Percentiles rank a stretch among this genome's conserved stretches.
These are phyloP conservation scores for Phylloporus sp. DNA, from an alignment of 768 basidiomycete genomes.

Conservation along the genomic window DNA sequence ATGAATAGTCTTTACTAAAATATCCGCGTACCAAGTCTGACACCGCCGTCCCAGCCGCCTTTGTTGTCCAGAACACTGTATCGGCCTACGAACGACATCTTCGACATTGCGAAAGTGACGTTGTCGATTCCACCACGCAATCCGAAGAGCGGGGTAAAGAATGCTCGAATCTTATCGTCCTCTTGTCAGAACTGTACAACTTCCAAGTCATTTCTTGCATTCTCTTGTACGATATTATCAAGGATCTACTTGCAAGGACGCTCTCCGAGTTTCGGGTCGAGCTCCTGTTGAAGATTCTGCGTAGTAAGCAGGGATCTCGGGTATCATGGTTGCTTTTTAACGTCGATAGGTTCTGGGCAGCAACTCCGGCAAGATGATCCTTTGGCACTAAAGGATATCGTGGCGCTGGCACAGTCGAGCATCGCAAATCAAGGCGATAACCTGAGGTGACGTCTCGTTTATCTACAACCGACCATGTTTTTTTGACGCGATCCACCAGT, in stretches of 20 bases:
- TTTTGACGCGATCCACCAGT: slow-evolving; percentile 36
- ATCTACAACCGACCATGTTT: background rate
- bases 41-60: slow-evolving; percentile 51
- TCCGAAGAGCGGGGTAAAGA: slow-evolving; percentile 67
- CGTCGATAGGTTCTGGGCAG: slow-evolving; percentile 74
- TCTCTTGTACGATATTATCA: slow-evolving; percentile 88
- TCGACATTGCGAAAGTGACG: slow-evolving; percentile 24
- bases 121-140: slow-evolving; percentile 13
- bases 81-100: slow-evolving; percentile 61
- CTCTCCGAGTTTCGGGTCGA: slow-evolving; percentile 82
- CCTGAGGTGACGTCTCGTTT: slow-evolving; percentile 41
- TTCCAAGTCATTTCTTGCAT: slow-evolving; percentile 88
- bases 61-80: slow-evolving; percentile 73
- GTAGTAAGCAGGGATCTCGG: slow-evolving; percentile 47
- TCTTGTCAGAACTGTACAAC: slow-evolving; percentile 92
- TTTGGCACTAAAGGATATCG: slow-evolving; percentile 85
- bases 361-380: slow-evolving; percentile 93
- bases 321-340: slow-evolving; percentile 1
- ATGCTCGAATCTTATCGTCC: slow-evolving; percentile 78
- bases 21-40: background rate
- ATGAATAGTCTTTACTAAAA: slow-evolving; percentile 21
- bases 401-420: slow-evolving; percentile 73
- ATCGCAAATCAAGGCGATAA: slow-evolving; percentile 45
- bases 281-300: slow-evolving; percentile 75
- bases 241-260: slow-evolving; percentile 57